Base-by-base conservation (phyloP, 2,329 filamentous ascomycete species). In the Paraphaeosphaeria sporulosa region DNA sequence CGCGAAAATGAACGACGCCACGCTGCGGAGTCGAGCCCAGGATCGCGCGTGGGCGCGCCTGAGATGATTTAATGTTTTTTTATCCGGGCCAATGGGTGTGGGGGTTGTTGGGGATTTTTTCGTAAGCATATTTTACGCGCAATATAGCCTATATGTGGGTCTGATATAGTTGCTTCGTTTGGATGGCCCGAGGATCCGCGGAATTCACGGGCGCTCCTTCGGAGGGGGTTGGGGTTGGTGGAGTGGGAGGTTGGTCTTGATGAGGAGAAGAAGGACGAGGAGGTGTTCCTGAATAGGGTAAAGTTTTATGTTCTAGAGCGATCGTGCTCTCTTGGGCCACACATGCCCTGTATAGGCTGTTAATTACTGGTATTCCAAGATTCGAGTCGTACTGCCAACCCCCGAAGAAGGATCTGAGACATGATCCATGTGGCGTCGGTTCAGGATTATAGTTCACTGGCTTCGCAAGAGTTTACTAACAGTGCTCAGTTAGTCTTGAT, bases 71-170 rank as follows among this genome's bases (percentile, higher is more conserved):
- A 15, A 25, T 32, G 42, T 23, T 32, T 40, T 25, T 49, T 32
- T 54, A 48, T 30, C 50, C 51, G 43, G 50, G 43, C 57, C 43
- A 59, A 59, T 55, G 13, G 21, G 21, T 0, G 9, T 15, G 21
- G 57, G 42, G 23, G 7, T 55, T 49, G 13, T 5, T 17, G 30
- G 30, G 30, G 30, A 32, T 32, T 34, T 59, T 50, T 59, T 43
- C 30, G 17, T 30, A 30, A 25, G 54, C 57, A 59, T 27, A 38
- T 43, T 40, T 40, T 30, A 30, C 42, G 25, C n/a, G n/a, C 23
- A 19, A 40, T 53, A 58, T 48, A 48, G 56, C 38, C 56, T 58
- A 58, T 58, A 58, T 53, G 56, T 40, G 56, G 48, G 36, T 27
- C 49, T 58, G 56, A 58, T 58, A 58, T 58, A 58, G 56, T 19